phyloP scores from a whole-genome alignment of 768 basidiomycete species.

The Steccherinum ochraceum region DNA sequence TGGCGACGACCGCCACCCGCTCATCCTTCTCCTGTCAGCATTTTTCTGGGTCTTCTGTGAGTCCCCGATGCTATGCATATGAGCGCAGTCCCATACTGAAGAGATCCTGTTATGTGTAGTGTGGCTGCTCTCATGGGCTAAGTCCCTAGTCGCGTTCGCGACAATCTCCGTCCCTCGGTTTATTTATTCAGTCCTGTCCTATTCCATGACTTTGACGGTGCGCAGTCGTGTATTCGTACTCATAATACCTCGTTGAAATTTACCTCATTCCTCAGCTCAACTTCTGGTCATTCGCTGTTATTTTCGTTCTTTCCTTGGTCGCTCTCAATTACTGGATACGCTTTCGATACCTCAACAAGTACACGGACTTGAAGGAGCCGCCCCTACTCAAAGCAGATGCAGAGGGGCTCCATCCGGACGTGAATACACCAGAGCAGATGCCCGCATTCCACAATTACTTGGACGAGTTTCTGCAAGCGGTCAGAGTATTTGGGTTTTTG shows the following conservation, averaged over 20 bases:
- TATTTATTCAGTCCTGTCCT: conserved; percentile 75
- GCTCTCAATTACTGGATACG: conserved; percentile 82
- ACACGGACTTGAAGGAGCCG: conserved; percentile 71
- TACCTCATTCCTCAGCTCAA: conserved; percentile 54
- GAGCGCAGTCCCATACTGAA: conserved; percentile 10
- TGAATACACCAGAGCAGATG: conserved; percentile 67
- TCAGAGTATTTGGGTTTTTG: conserved; percentile 94
- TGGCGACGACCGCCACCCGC: conserved; percentile 54
- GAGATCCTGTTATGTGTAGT: conserved; percentile 35
- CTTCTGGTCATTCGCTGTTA: conserved; percentile 83
- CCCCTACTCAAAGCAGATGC: conserved; percentile 79
- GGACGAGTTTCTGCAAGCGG: conserved; percentile 94
- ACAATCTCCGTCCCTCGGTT: conserved; percentile 79
- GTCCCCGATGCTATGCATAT: conserved; percentile 26
- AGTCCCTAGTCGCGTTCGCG: conserved; percentile 65
- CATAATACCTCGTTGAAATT: no score
- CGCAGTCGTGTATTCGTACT: no score
- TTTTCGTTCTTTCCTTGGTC: conserved; percentile 62
- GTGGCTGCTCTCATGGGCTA: conserved; percentile 77
- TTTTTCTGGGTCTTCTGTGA: conserved; percentile 80
- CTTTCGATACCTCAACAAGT: conserved; percentile 71
- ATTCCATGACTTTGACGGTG: conserved; percentile 86
- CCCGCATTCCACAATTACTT: conserved; percentile 92
- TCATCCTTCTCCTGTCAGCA: conserved; percentile 71
- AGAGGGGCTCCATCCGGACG: conserved; percentile 87